Percentiles rank a stretch among this genome's conserved stretches.
These are phyloP conservation scores for Leccinum ochraceum DNA, from an alignment of 768 basidiomycete genomes.

Conservation along the genomic window DNA sequence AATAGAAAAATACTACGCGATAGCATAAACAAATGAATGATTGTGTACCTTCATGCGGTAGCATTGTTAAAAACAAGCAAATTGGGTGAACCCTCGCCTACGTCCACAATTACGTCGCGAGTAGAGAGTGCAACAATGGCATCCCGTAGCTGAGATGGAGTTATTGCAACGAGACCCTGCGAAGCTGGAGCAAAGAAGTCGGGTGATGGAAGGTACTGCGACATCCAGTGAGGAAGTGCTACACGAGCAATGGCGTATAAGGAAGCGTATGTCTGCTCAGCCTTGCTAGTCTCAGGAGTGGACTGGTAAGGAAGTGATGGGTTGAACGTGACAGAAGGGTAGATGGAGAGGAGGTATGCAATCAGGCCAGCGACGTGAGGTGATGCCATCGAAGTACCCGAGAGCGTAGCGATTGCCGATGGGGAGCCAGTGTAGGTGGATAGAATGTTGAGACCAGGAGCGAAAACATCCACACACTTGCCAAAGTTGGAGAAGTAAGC, in stretches of 20 bases:
- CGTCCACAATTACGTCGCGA: conserved; percentile 45
- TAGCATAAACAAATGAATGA: conserved; percentile 3
- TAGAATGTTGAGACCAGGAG: conserved; percentile 87
- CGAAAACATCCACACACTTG: conserved; percentile 89
- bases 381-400: conserved; percentile 93
- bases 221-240: conserved; percentile 58
- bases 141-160: conserved; percentile 74
- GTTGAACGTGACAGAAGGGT: conserved; percentile 66
- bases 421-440: conserved; percentile 79
- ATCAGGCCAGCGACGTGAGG: conserved; percentile 89
- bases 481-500: conserved; percentile 95
- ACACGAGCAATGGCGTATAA: conserved; percentile 57
- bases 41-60: conserved; percentile 34
- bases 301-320: conserved; percentile 45
- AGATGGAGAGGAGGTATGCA: conserved; percentile 90
- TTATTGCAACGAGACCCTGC: conserved; percentile 44
- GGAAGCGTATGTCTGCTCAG: conserved; percentile 40
- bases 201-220: conserved; percentile 57
- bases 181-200: conserved; percentile 46
- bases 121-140: conserved; percentile 66
- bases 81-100: conserved; percentile 60
- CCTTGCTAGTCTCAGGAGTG: conserved; percentile 36
- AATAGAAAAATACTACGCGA: neutral
- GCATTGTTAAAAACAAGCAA: conserved; percentile 82
- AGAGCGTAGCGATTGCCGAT: conserved; percentile 69